Conservation (phyloP, 768 basidiomycete species). For the Coprinopsis marcescibilis region DNA sequence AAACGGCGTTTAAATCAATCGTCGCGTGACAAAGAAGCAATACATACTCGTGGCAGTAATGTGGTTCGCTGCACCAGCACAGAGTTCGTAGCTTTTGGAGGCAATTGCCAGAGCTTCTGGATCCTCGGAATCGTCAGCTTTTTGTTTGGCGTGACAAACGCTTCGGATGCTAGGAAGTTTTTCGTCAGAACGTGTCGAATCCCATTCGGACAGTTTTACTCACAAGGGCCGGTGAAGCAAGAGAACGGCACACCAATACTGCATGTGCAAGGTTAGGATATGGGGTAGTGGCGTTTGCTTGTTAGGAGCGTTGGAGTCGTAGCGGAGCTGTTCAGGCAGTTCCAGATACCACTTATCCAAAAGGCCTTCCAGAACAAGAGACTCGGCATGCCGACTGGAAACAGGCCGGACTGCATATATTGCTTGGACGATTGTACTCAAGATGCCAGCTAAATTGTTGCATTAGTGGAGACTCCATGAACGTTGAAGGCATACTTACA, state of each 20-base stretch:
- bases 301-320: conserved; percentile 37
- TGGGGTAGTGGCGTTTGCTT: conserved; percentile 45
- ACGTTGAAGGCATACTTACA: conserved; percentile 36
- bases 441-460: conserved; percentile 48
- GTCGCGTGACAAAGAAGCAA: neutral
- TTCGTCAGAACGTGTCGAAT: conserved; percentile 12
- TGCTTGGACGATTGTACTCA: conserved; percentile 61
- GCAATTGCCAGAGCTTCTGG: conserved; percentile 47
- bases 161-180: conserved; percentile 38
- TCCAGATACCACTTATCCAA: conserved; percentile 74
- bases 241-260: conserved; percentile 78
- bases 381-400: conserved; percentile 52
- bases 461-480: neutral
- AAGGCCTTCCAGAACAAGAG: conserved; percentile 48
- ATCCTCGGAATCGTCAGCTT: conserved; percentile 43
- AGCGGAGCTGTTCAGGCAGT: conserved; percentile 62
- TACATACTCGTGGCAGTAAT: conserved; percentile 61
- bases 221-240: conserved; percentile 77
- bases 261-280: conserved; percentile 73
- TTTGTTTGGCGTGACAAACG: conserved; percentile 28
- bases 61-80: conserved; percentile 72
- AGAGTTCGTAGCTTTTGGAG: conserved; percentile 66
- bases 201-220: conserved; percentile 22
- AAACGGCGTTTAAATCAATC: neutral
- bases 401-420: conserved; percentile 63